Conservation (phyloP, 306 rosid species). For the Glycyrrhiza uralensis region DNA sequence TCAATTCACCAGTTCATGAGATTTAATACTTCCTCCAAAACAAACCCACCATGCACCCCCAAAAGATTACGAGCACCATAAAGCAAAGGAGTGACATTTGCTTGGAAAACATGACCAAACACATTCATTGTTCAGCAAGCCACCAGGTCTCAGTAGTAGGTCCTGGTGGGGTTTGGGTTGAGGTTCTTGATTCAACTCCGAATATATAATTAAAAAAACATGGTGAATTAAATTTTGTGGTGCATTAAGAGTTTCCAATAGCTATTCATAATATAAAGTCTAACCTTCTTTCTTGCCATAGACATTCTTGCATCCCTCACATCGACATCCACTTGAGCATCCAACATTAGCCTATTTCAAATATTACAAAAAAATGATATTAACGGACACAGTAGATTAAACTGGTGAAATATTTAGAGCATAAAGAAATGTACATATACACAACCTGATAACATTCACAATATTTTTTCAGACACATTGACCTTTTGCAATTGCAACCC, state of each 20-base stretch:
- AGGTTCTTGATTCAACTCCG: constrained; percentile 5
- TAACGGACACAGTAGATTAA: neutral
- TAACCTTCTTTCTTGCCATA: constrained; percentile 68
- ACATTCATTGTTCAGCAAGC: neutral
- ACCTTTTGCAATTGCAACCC: constrained; percentile 80
- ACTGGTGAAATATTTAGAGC: constrained; percentile 4
- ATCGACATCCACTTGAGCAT: constrained; percentile 71
- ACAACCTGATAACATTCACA: constrained; percentile 84
- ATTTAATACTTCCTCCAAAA: neutral
- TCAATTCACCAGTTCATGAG: neutral
- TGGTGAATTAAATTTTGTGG: neutral
- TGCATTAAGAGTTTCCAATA: constrained; percentile 3
- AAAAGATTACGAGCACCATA: neutral
- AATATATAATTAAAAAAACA: neutral
- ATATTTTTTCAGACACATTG: constrained; percentile 70
- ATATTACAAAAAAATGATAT: neutral
- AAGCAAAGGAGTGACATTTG: constrained; percentile 10
- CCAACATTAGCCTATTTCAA: constrained; percentile 58
- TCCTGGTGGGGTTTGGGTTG: constrained; percentile 4
- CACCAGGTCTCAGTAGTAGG: neutral
- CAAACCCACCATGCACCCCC: neutral
- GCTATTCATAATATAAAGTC: constrained; percentile 2
- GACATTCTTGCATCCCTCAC: constrained; percentile 62
- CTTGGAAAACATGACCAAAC: neutral
- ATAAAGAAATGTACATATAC: neutral